Percentiles rank a stretch among this genome's conserved stretches.
phyloP scores from a whole-genome alignment of 1,139 yeast species.

The Casaregolazyma lundiana region DNA sequence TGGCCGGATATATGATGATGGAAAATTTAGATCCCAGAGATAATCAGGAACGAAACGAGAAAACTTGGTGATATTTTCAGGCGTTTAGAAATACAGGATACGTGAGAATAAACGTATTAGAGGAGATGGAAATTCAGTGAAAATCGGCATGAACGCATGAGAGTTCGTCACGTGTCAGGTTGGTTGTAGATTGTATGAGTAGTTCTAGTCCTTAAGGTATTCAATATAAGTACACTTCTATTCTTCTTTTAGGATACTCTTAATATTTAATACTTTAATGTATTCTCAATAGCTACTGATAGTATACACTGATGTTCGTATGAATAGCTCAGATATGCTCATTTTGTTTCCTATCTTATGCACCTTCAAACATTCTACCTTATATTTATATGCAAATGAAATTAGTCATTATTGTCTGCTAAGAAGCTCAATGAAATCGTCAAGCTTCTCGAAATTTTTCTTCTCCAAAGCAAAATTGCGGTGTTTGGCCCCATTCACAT shows the following conservation, averaged over 20 bases:
- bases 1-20: background rate
- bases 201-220: no score
- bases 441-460: constrained; percentile 71
- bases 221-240: no score
- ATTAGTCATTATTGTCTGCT: background rate
- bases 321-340: background rate
- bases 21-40: background rate
- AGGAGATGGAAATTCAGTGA: no score
- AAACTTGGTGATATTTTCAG: background rate
- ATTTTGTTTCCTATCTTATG: constrained; percentile 1
- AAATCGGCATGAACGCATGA: no score
- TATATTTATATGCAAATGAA: background rate
- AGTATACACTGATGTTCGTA: background rate
- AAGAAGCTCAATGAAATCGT: constrained; percentile 33
- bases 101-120: background rate
- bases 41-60: background rate
- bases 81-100: no score
- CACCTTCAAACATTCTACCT: no score
- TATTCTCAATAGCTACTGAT: background rate
- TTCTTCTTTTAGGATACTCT: no score
- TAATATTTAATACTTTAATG: no score
- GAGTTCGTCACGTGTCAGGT: no score
- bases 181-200: no score
- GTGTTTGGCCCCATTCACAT: constrained; percentile 67
- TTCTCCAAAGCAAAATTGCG: constrained; percentile 73